Percentiles rank a stretch among this genome's conserved stretches.
These are phyloP conservation scores for Emergomyces orientalis DNA, from an alignment of 2,329 filamentous ascomycete species.

Conservation along the genomic window DNA sequence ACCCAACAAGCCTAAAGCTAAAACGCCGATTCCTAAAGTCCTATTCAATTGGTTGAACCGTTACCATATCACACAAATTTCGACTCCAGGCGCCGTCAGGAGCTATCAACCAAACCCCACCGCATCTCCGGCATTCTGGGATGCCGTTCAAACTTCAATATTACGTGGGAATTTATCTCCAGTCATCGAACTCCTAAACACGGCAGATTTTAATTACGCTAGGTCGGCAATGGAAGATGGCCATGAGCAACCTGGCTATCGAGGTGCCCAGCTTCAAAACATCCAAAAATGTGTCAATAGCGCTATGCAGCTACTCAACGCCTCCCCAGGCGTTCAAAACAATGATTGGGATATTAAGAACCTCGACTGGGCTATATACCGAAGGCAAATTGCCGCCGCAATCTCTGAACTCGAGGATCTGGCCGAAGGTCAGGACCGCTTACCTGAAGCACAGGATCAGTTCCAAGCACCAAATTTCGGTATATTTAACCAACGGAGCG, in stretches of 20 bases:
- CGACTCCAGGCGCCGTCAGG: slow-evolving; percentile 57
- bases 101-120: slow-evolving; percentile 62
- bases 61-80: slow-evolving; percentile 62
- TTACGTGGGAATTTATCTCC: slow-evolving; percentile 64
- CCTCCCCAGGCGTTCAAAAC: slow-evolving; percentile 57
- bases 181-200: slow-evolving; percentile 58
- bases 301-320: slow-evolving; percentile 59
- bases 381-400: slow-evolving; percentile 61
- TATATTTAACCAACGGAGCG: slow-evolving; percentile 39
- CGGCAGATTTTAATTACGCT: slow-evolving; percentile 70
- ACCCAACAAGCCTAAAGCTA: slow-evolving; percentile 21
- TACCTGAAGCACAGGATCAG: slow-evolving; percentile 33
- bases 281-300: slow-evolving; percentile 62
- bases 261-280: slow-evolving; percentile 65
- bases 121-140: slow-evolving; percentile 73
- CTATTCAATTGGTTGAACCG: slow-evolving; percentile 74
- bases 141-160: slow-evolving; percentile 63
- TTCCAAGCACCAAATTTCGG: slow-evolving; percentile 41
- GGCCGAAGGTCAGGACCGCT: slow-evolving; percentile 60
- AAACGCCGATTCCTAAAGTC: slow-evolving; percentile 57
- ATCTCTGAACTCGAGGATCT: slow-evolving; percentile 64
- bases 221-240: slow-evolving; percentile 55
- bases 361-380: slow-evolving; percentile 74
- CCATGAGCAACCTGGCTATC: slow-evolving; percentile 58
- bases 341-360: slow-evolving; percentile 73